Evolutionary conservation across 352 stramenopile genomes (phyloP), one percentile per base, ranked within the genome.

Genomic region (Saprolegnia parasitica): DNA sequence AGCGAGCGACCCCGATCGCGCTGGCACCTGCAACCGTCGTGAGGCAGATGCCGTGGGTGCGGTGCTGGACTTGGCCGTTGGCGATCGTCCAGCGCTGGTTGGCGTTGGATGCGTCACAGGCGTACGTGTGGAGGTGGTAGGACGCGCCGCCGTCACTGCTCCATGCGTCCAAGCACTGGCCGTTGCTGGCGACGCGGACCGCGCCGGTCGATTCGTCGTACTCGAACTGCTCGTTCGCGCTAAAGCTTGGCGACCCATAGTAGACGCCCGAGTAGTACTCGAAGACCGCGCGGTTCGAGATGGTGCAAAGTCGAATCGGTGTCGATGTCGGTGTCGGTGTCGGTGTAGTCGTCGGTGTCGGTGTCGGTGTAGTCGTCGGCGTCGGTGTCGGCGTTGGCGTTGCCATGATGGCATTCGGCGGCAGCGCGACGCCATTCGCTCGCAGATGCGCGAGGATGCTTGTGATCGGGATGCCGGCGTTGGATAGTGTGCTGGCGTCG

Each of bases 391-490:
- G 15, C 16, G 52, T 40, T 37, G 52, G 11, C 11, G 52, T 24
- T 9, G 24, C 3, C 52, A 24, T n/a, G 35, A 60, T 24, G 52
- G 3, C 10, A 8, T 60, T 35, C 3, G 11, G 11, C n/a, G 52
- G 52, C 24, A 80, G 78, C 3, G 87, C 68, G 21, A 89, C 70
- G 49, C 77, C 76, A 15, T 72, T 71, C 0, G 60, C 23, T 11
- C 67, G 79, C 70, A 93, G 72, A 45, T 91, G 74, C 15, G 72
- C 72, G 11, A 90, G 56, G 57, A 93, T 80, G 52, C 83, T 82
- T 61, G 88, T 72, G 49, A 71, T 81, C 71, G 89, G 90, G 61
- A 92, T 83, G 11, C 81, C 83, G 1, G 80, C 88, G 62, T 93
- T 93, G 4, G 79, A 81, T n/a, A 9, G 2, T 16, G 35, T 40